A percentile compares a stretch with the other conserved stretches of the same genome.
Evolutionary conservation across 2,329 filamentous ascomycete species (phyloP).

Genomic region (Trichoderma pleuroti): DNA sequence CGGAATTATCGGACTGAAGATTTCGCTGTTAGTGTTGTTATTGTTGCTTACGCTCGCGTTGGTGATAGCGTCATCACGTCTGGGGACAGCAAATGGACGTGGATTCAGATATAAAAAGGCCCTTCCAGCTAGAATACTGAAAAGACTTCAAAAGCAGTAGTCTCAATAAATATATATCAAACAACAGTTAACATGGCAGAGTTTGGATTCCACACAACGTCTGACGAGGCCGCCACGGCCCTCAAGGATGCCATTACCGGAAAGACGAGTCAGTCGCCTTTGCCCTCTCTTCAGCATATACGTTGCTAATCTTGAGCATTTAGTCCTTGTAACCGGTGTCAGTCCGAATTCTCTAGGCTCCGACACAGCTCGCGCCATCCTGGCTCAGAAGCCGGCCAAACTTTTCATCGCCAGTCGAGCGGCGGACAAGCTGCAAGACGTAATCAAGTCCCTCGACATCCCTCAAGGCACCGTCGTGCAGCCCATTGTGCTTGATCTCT

Average conservation of each 20-base stretch:
- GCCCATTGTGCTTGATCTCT: slow-evolving; percentile 36
- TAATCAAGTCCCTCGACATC: slow-evolving; percentile 23
- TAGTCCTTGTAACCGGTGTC: slow-evolving; percentile 38
- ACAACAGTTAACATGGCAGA: background rate
- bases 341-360: slow-evolving; percentile 38
- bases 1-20: background rate
- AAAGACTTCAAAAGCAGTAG: background rate
- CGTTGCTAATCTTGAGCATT: background rate
- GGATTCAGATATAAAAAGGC: background rate
- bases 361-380: slow-evolving; percentile 36
- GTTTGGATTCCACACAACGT: background rate
- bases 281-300: no score
- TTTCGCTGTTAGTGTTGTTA: background rate
- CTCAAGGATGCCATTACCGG: background rate
- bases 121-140: background rate
- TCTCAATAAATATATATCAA: background rate
- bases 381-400: slow-evolving; percentile 34
- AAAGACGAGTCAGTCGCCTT: background rate
- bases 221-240: background rate
- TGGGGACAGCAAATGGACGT: background rate
- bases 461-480: slow-evolving; percentile 33
- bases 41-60: background rate
- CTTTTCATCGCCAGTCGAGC: background rate
- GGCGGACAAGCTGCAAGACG: slow-evolving; percentile 26
- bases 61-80: background rate